Evolutionary conservation across 2,329 filamentous ascomycete species (phyloP), one percentile per base, ranked within the genome.

Genomic region (Sporothrix globosa): DNA sequence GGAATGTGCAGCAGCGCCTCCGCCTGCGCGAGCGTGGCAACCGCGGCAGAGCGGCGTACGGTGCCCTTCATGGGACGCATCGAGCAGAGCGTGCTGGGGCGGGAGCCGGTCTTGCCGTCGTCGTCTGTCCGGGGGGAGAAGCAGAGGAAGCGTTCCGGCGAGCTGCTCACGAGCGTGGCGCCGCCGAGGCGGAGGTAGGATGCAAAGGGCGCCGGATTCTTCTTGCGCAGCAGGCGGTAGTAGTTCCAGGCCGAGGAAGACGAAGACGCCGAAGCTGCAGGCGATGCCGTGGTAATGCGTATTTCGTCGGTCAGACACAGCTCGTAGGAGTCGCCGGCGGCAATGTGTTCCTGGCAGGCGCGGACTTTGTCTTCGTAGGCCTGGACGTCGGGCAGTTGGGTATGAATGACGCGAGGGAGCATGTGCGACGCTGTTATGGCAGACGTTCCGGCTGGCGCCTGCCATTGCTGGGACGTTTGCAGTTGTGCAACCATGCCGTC

Each of bases 31-130:
- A 91, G 83, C 0, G 91, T 96, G 50, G 90, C 78, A 0, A 86
- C 88, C 1, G 83, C 83, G 0, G 84, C 82, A 0, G 86, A 87
- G 76, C 97, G 97, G 75, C 90, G 90, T n/a, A 97, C 93, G 0
- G 95, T 98, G 63, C 95, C 95, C 82, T 98, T 98, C 88, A 98
- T 98, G 0, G 95, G 95, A 9, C 94, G 89, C 85, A 97, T 96
- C 72, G 91, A 88, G 77, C 90, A 92, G 54, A 82, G 79, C 3
- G 41, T 39, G 9, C 34, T 34, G 34, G 6, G 1, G 34, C 34
- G n/a, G 19, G 34, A n/a, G 11, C 7, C 11, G 39, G n/a, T 14
- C 19, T 11, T 14, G 34, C 39, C 58, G 11, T 27, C 14, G 39
- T 4, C 4, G 3, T 3, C n/a, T 2, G 11, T 4, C 17, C 46